phyloP scores from a whole-genome alignment of 2,329 filamentous ascomycete genomes.

The Phyllosticta capitalensis region DNA sequence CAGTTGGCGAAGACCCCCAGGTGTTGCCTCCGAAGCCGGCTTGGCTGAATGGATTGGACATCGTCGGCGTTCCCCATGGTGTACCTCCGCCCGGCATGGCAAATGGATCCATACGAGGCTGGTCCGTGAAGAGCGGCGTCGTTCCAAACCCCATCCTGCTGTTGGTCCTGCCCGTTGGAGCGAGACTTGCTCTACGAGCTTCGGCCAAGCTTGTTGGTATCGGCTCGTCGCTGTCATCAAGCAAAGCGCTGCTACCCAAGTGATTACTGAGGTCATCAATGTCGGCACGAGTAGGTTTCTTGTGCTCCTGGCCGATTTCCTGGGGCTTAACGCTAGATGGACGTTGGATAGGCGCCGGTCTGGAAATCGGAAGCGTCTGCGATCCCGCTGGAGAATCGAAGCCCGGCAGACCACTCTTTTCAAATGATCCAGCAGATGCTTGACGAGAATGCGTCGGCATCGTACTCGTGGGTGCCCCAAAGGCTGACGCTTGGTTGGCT shows the following conservation, averaged over 20 bases:
- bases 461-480: slow-evolving; percentile 21
- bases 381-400: slow-evolving; percentile 46
- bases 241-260: slow-evolving; percentile 79
- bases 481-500: slow-evolving; percentile 28
- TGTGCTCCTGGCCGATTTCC: slow-evolving; percentile 34
- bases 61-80: slow-evolving; percentile 32
- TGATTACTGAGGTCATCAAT: slow-evolving; percentile 68
- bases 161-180: slow-evolving; percentile 23
- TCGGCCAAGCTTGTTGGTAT: slow-evolving; percentile 37
- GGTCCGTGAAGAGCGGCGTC: slow-evolving; percentile 27
- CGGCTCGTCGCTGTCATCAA: slow-evolving; percentile 54
- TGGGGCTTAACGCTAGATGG: slow-evolving; percentile 62
- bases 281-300: slow-evolving; percentile 38
- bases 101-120: slow-evolving; percentile 23
- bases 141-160: slow-evolving; percentile 21
- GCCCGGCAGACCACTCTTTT: slow-evolving; percentile 38
- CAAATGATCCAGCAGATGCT: slow-evolving; percentile 55
- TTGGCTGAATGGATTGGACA: slow-evolving; percentile 25
- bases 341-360: slow-evolving; percentile 79
- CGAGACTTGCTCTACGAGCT: slow-evolving; percentile 30
- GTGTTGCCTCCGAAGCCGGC: slow-evolving; percentile 25
- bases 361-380: slow-evolving; percentile 62
- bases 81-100: slow-evolving; percentile 24
- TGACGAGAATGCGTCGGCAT: slow-evolving; percentile 62
- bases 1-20: slow-evolving; percentile 33